Evolutionary conservation across 2,329 filamentous ascomycete species (phyloP), one percentile per base, ranked within the genome.

Genomic region (Colletotrichum musicola): DNA sequence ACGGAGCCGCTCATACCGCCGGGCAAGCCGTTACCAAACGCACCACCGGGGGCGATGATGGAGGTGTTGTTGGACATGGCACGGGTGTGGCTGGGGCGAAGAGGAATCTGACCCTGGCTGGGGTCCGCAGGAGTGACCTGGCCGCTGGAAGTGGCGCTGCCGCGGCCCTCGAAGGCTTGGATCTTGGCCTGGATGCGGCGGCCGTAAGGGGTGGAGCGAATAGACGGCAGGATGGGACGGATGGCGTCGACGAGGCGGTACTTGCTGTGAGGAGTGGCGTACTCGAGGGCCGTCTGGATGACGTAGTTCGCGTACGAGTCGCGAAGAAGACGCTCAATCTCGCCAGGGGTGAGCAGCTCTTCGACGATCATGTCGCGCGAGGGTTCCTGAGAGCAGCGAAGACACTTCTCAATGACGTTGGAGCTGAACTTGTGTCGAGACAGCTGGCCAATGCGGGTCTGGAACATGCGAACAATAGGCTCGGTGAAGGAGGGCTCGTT

Each of bases 351-450:
- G 65, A 91, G 85, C 77, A 99, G 91, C 82, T 98, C 96, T 42
- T 92, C 89, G 67, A 98, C 92, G 81, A 99, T 91, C 79, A 91
- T 86, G 74, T 94, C 92, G 77, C 92, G 94, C 59, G 92, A 92
- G 10, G 88, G 84, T 25, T 89, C 84, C 69, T 92, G 89, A 42
- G 95, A 91, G 77, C 94, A 97, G 64, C 96, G 94, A 68, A 98
- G 84, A 75, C 93, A 95, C 80, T 99, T 99, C 84, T 99, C 96
- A 71, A 99, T 95, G 66, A 99, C 96, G 75, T 99, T 99, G 76
- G 96, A 98, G 83, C 94, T 98, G 84, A 99, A 99, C 82, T 99
- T 99, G 84, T 99, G 96, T 78, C 94, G 95, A 6, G 96, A 98
- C 16, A 88, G 88, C 81, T 80, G 87, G 76, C 78, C 92, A 83